phyloP scores from a whole-genome alignment of 768 basidiomycete genomes.

The Cystofilobasidium ferigula region DNA sequence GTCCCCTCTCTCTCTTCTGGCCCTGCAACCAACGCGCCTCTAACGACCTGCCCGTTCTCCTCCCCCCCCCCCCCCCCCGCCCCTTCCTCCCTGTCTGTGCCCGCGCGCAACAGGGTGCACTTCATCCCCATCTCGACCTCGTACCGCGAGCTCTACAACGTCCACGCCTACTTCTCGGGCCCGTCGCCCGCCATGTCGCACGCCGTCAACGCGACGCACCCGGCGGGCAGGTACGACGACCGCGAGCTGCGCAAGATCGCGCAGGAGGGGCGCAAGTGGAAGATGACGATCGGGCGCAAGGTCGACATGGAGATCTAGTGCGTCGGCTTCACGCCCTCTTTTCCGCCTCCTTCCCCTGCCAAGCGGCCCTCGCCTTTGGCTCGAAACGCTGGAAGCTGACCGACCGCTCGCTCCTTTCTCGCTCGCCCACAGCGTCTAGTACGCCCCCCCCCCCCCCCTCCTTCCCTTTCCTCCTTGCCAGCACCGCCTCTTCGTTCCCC shows the following conservation, averaged over 20 bases:
- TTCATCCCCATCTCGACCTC: conserved; percentile 68
- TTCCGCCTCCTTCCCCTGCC: too few species aligned
- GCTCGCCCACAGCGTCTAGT: too few species aligned
- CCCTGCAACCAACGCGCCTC: too few species aligned
- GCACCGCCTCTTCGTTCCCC: too few species aligned
- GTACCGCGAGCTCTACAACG: conserved; percentile 84
- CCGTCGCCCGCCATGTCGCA: conserved; percentile 53
- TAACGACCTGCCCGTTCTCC: neutral
- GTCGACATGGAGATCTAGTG: conserved; percentile 80
- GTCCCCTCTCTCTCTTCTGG: conserved; percentile 33
- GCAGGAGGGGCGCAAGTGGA: conserved; percentile 86
- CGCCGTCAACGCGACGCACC: conserved; percentile 8
- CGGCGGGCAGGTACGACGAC: conserved; percentile 40
- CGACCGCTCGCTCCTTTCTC: too few species aligned
- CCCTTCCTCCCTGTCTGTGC: conserved; percentile 6
- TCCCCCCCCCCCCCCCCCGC: conserved; percentile 32
- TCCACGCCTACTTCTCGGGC: conserved; percentile 80
- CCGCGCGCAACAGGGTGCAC: conserved; percentile 58
- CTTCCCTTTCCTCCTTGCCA: too few species aligned
- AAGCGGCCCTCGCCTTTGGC: too few species aligned
- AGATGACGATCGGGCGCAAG: conserved; percentile 63
- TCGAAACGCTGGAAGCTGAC: too few species aligned
- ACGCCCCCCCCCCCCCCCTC: too few species aligned
- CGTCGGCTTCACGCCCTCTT: neutral
- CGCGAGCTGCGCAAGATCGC: conserved; percentile 67